phyloP scores from a whole-genome alignment of 768 basidiomycete species.

The Pleurotus tuoliensis region DNA sequence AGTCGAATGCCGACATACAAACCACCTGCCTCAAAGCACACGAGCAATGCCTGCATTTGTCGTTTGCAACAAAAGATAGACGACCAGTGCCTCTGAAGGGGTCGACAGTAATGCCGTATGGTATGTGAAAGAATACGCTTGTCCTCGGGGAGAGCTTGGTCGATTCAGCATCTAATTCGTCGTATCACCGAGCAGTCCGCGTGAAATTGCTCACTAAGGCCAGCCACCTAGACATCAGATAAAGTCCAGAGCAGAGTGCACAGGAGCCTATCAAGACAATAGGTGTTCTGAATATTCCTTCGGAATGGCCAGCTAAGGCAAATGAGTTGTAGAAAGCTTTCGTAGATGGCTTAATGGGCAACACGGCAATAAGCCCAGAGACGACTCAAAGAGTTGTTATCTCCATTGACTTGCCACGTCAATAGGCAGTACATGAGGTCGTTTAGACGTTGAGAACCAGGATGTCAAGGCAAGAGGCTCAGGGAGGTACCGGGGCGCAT shows the following conservation, averaged over 20 bases:
- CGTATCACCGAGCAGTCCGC: too few species aligned
- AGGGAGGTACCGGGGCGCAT: not conserved
- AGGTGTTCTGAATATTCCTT: not conserved
- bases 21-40: not conserved
- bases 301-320: not conserved
- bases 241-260: not conserved
- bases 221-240: not conserved
- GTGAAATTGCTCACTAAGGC: too few species aligned
- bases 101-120: not conserved
- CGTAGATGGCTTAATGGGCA: not conserved
- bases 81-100: not conserved
- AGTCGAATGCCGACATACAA: not conserved
- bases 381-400: not conserved
- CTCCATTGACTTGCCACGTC: constrained; percentile 8
- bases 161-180: not conserved
- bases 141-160: not conserved
- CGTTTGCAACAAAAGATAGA: not conserved
- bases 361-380: not conserved
- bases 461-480: not conserved
- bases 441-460: not conserved
- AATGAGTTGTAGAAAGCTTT: not conserved
- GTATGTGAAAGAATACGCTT: not conserved
- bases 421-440: not conserved
- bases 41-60: not conserved
- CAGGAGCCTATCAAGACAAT: too few species aligned